These are phyloP conservation scores for Malbranchea zuffiana DNA, from an alignment of 2,329 filamentous ascomycete genomes.

Conservation along the genomic window DNA sequence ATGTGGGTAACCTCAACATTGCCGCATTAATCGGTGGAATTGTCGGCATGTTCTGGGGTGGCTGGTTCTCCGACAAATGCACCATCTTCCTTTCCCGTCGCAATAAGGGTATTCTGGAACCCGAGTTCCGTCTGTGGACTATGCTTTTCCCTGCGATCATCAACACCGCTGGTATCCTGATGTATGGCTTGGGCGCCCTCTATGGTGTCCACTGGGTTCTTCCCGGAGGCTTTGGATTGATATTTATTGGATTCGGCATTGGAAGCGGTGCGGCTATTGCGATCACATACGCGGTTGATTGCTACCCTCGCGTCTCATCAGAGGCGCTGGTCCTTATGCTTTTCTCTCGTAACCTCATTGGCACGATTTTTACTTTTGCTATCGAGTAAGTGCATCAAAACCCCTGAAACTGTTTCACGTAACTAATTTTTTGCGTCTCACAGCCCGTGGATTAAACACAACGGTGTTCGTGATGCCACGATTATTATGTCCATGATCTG, in stretches of 20 bases:
- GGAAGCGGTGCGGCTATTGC: conserved; percentile 18
- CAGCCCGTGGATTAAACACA: conserved; percentile 24
- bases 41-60: conserved; percentile 25
- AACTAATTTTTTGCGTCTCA: not conserved
- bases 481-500: conserved; percentile 24
- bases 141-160: conserved; percentile 20
- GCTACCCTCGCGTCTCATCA: conserved; percentile 20
- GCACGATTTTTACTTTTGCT: conserved; percentile 22
- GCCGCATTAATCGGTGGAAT: conserved; percentile 32
- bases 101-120: conserved; percentile 35
- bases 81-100: conserved; percentile 28
- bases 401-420: not conserved
- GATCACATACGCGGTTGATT: conserved; percentile 22
- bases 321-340: conserved; percentile 27
- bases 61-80: conserved; percentile 28
- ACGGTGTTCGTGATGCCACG: conserved; percentile 26
- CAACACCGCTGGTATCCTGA: conserved; percentile 18
- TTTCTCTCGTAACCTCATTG: conserved; percentile 31
- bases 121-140: conserved; percentile 35
- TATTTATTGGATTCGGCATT: conserved; percentile 21
- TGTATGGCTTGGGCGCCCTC: conserved; percentile 23
- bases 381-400: conserved; percentile 20
- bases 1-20: conserved; percentile 22
- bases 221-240: conserved; percentile 22
- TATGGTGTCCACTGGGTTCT: conserved; percentile 21